Evolutionary conservation across 257 asterid genomes (phyloP).

Genomic region (Prunella vulgaris): DNA sequence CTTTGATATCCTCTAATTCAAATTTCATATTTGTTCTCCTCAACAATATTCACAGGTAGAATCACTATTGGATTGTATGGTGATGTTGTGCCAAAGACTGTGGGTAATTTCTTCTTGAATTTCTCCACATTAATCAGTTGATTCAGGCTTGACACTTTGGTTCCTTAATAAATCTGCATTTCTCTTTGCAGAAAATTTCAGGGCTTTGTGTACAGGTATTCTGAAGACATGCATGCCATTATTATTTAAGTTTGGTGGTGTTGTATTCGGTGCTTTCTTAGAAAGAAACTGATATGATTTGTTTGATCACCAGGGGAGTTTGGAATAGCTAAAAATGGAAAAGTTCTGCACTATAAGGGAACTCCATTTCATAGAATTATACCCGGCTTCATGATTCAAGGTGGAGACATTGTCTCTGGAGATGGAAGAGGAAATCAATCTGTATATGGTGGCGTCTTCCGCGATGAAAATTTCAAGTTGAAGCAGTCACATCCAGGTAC

Average conservation of each 20-base stretch:
- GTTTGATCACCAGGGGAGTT: constrained; percentile 55
- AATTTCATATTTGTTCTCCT: constrained; percentile 11
- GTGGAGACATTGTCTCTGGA: constrained; percentile 78
- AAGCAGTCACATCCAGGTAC: constrained; percentile 65
- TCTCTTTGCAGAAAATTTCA: constrained; percentile 76
- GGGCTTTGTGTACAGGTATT: constrained; percentile 97
- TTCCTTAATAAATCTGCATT: constrained; percentile 21
- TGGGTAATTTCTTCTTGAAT: constrained; percentile 44
- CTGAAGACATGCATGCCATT: constrained; percentile 8
- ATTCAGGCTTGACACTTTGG: not conserved
- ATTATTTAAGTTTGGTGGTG: not conserved
- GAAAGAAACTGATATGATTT: not conserved
- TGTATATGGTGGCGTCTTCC: constrained; percentile 60
- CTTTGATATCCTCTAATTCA: not conserved
- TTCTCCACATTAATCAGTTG: not conserved
- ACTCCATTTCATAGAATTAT: constrained; percentile 91
- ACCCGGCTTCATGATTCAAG: constrained; percentile 99
- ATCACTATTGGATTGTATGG: constrained; percentile 88
- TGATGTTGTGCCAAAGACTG: constrained; percentile 87
- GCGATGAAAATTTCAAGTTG: constrained; percentile 78
- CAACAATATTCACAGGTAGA: constrained; percentile 58
- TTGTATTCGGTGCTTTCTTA: not conserved
- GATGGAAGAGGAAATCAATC: constrained; percentile 84
- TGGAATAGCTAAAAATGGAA: constrained; percentile 71
- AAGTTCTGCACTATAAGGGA: constrained; percentile 81